phyloP scores from a whole-genome alignment of 495 filamentous ascomycete genomes.

The Penicillium soppii region DNA sequence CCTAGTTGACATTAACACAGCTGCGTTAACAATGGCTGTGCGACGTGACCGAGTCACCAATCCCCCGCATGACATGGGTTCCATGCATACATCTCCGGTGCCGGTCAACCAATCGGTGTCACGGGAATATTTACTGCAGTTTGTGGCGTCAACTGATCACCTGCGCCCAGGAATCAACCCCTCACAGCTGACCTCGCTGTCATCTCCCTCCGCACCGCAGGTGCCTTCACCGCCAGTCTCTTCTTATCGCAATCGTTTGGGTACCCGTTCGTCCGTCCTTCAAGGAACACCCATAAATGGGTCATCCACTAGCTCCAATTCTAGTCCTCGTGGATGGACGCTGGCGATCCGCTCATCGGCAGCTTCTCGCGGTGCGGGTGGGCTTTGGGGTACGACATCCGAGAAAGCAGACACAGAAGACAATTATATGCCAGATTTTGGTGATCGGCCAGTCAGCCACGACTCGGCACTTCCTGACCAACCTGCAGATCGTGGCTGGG shows the following conservation, averaged over 20 bases:
- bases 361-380: slow-evolving; percentile 19
- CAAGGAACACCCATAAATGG: slow-evolving; percentile 26
- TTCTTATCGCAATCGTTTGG: slow-evolving; percentile 32
- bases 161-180: slow-evolving; percentile 56
- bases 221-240: slow-evolving; percentile 23
- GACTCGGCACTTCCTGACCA: slow-evolving; percentile 14
- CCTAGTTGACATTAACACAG: slow-evolving; percentile 83
- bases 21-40: slow-evolving; percentile 87
- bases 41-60: slow-evolving; percentile 52
- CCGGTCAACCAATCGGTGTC: slow-evolving; percentile 36
- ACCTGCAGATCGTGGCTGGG: slow-evolving; percentile 15
- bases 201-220: slow-evolving; percentile 26
- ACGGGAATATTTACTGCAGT: slow-evolving; percentile 72
- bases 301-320: slow-evolving; percentile 18
- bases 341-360: slow-evolving; percentile 22
- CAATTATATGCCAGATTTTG: slow-evolving; percentile 39
- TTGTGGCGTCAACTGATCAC: slow-evolving; percentile 80
- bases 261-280: slow-evolving; percentile 25
- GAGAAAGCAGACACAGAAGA: slow-evolving; percentile 25
- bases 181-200: slow-evolving; percentile 26
- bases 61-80: slow-evolving; percentile 19
- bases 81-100: slow-evolving; percentile 10
- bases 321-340: slow-evolving; percentile 27
- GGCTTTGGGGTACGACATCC: slow-evolving; percentile 37
- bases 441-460: slow-evolving; percentile 19